Evolutionary conservation across 2,329 filamentous ascomycete species (phyloP).

Genomic region (Drechslera avenae): DNA sequence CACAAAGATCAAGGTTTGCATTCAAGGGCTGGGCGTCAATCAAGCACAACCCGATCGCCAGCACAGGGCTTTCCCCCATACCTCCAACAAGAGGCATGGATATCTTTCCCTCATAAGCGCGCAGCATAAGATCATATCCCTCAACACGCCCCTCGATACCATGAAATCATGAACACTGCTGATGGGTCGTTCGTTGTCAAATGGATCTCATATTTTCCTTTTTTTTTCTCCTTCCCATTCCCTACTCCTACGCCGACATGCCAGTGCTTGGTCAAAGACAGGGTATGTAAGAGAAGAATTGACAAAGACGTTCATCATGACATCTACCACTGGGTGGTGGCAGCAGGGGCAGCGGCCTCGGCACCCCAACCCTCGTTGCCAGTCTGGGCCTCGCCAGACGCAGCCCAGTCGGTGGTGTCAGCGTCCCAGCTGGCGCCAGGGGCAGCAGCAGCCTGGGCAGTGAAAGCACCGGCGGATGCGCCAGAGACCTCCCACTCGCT

Average conservation of each 20-base stretch:
- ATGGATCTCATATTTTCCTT: conserved; percentile 30
- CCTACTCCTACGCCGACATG: conserved; percentile 40
- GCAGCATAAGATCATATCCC: conserved; percentile 51
- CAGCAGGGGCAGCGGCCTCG: conserved; percentile 43
- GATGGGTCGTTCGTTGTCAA: conserved; percentile 18
- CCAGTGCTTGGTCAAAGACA: conserved; percentile 35
- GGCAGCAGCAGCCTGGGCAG: conserved; percentile 61
- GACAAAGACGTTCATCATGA: conserved; percentile 19
- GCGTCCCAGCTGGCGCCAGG: conserved; percentile 68
- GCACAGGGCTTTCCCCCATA: conserved; percentile 98
- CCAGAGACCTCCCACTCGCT: conserved; percentile 84
- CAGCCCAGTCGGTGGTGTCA: conserved; percentile 71
- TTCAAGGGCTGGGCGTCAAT: conserved; percentile 70
- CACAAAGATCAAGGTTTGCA: conserved; percentile 21
- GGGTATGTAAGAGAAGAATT: conserved; percentile 39
- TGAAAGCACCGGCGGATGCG: conserved; percentile 68
- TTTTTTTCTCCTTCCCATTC: conserved; percentile 31
- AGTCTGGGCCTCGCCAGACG: conserved; percentile 55
- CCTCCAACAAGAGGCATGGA: conserved; percentile 55
- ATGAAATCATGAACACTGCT: conserved; percentile 18
- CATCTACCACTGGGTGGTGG: conserved; percentile 54
- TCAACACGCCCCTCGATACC: conserved; percentile 10
- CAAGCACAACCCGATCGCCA: conserved; percentile 80
- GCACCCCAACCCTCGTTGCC: conserved; percentile 60
- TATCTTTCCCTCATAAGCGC: conserved; percentile 99